Base-by-base conservation (phyloP, 345 rosid genomes). In the Iberis pinnata region DNA sequence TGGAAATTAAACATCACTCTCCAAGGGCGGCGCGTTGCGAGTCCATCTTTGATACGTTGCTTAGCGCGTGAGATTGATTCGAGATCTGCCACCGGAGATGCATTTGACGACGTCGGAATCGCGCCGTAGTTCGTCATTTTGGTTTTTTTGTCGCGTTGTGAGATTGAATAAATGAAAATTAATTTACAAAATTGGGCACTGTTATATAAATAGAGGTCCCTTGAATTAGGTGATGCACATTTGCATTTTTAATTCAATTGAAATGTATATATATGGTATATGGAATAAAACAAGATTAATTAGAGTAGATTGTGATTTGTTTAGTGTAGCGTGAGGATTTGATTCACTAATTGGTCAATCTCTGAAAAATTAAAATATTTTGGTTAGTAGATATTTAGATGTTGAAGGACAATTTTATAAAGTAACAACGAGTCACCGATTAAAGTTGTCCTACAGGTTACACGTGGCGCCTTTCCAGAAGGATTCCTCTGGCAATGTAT, bases 21-120 rank as follows among this genome's bases (percentile, higher is more conserved):
- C 97, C 95, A 89, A 7, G 95, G 80, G 4, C 72, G 76, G 52
- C 79, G 78, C 8, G 73, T 70, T n/a, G n/a, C n/a, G n/a, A n/a
- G n/a, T n/a, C n/a, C n/a, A n/a, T n/a, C n/a, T 55, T 53, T 74
- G 45, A 81, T 59, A 10, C 77, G 73, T 18, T 66, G 74, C 50
- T 79, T 78, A 31, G 85, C 77, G 32, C 78, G 73, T 42, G 82
- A 70, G 15, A 77, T 55, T 78, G 44, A 82, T n/a, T 75, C 79
- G 16, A 62, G 63, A 43, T 70, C 77, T 2, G 69, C 1, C 38
- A 64, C 18, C 50, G 51, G 29, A 1, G 55, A 65, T 6, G 80
- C 40, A 3, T 80, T 33, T 12, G 94, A 43, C 24, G 87, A 75
- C 47, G 84, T 68, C 3, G 88, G 90, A 56, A 86, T 82, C 8